Conservation (phyloP, 805 yeast genomes). For the Candida succiphila region DNA sequence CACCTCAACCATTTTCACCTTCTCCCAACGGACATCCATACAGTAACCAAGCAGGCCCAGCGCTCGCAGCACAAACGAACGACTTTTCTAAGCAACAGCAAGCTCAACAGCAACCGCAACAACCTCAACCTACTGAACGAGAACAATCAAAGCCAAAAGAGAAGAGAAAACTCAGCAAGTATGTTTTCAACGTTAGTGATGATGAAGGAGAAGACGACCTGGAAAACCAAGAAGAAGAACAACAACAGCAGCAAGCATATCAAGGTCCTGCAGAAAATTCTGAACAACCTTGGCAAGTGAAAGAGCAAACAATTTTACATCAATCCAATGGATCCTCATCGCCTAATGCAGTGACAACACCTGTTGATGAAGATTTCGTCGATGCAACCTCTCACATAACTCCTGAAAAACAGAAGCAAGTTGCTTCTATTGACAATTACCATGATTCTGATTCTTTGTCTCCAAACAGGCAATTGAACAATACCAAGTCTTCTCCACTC, state of each 20-base stretch:
- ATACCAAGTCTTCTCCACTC: neutral
- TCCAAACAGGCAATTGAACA: too few relatives aligned
- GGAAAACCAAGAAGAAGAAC: conserved; percentile 7
- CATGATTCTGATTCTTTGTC: conserved; percentile 1
- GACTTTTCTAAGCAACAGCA: conserved; percentile 4
- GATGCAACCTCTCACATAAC: conserved; percentile 1
- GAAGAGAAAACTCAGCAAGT: conserved; percentile 16
- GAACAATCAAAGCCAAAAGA: neutral
- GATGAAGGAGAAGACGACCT: conserved; percentile 14
- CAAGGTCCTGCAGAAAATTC: neutral
- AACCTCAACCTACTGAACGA: neutral
- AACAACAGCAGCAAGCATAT: neutral
- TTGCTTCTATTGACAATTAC: neutral
- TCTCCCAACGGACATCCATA: neutral
- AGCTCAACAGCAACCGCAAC: conserved; percentile 1
- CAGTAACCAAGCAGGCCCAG: neutral
- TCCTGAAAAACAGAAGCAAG: neutral
- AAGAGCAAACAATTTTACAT: neutral
- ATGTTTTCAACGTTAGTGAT: conserved; percentile 16
- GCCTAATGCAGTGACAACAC: conserved; percentile 1
- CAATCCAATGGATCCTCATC: neutral
- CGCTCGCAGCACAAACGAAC: conserved; percentile 3
- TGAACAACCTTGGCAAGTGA: neutral
- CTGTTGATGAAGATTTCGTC: conserved; percentile 1
- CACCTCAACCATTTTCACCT: neutral